Conservation (phyloP, 148 eudicot genomes). For the Pouteria glomerata region DNA sequence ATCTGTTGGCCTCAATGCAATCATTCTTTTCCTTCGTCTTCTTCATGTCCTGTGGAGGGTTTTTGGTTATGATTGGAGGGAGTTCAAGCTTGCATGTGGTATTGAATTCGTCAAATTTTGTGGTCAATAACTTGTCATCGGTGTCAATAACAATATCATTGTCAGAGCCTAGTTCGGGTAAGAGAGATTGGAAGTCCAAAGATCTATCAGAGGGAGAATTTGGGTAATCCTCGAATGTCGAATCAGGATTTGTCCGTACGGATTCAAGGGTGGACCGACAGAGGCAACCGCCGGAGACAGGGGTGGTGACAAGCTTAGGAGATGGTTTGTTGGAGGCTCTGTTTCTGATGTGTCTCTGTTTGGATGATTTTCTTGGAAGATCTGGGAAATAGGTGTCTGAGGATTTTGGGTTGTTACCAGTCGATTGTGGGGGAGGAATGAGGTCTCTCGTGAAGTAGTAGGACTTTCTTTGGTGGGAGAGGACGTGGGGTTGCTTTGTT, state of each 20-base stretch:
- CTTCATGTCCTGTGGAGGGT: too few species aligned
- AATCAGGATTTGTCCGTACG: constrained; percentile 8
- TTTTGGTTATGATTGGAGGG: constrained; percentile 40
- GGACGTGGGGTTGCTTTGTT: constrained; percentile 6
- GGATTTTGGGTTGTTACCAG: neutral
- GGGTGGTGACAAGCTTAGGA: constrained; percentile 7
- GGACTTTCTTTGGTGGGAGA: constrained; percentile 40
- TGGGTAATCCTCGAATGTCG: constrained; percentile 7
- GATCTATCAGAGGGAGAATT: constrained; percentile 5
- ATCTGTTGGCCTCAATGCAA: too few species aligned
- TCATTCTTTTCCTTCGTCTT: too few species aligned
- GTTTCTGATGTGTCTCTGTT: constrained; percentile 24
- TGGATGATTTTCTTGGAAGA: constrained; percentile 37
- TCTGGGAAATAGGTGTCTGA: constrained; percentile 11
- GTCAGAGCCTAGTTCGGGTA: constrained; percentile 4
- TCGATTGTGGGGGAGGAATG: constrained; percentile 3
- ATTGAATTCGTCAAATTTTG: constrained; percentile 3
- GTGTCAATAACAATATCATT: constrained; percentile 7
- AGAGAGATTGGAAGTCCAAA: neutral
- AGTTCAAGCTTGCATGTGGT: constrained; percentile 12
- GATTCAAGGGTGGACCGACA: constrained; percentile 25
- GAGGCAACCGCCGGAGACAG: constrained; percentile 23
- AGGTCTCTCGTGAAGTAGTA: constrained; percentile 62
- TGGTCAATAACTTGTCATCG: neutral
- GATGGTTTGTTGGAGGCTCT: constrained; percentile 1